Percentiles rank a stretch among this genome's conserved stretches.
phyloP scores from a whole-genome alignment of 306 rosid genomes.

The Ormosia emarginata region DNA sequence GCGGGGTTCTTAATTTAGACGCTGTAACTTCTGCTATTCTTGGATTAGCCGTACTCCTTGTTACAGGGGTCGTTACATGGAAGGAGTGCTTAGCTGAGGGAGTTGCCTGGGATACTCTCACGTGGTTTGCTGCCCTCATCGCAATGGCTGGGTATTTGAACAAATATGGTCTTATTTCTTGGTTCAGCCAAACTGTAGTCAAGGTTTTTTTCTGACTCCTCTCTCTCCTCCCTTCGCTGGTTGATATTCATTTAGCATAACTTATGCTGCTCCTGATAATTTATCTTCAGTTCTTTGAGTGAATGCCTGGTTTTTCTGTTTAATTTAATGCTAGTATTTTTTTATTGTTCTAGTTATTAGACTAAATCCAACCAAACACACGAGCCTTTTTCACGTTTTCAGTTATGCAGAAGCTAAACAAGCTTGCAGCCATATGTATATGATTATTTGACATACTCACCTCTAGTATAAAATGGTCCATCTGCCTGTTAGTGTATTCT shows the following conservation, averaged over 20 bases:
- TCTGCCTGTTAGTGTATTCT: not conserved
- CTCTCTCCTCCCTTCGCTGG: not conserved
- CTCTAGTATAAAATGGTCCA: not conserved
- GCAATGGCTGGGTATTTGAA: slow-evolving; percentile 99
- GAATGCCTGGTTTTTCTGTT: slow-evolving; percentile 2
- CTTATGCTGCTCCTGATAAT: not conserved
- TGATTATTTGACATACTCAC: not conserved
- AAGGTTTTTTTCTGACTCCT: slow-evolving; percentile 55
- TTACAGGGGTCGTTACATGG: slow-evolving; percentile 96
- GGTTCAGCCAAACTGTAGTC: slow-evolving; percentile 97
- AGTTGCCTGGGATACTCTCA: slow-evolving; percentile 99
- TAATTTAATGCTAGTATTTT: not conserved
- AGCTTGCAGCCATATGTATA: not conserved
- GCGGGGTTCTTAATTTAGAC: slow-evolving; percentile 69
- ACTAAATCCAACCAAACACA: not conserved
- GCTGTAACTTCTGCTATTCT: slow-evolving; percentile 96
- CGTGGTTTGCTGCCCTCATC: slow-evolving; percentile 99
- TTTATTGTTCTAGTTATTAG: not conserved
- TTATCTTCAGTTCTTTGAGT: not conserved
- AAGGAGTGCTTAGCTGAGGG: slow-evolving; percentile 95
- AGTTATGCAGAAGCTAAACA: not conserved
- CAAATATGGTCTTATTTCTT: slow-evolving; percentile 95
- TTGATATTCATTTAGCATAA: not conserved
- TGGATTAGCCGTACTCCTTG: slow-evolving; percentile 84
- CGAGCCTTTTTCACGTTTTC: not conserved